Conservation (phyloP, 305 asterid genomes). For the Fraxinus sp. region DNA sequence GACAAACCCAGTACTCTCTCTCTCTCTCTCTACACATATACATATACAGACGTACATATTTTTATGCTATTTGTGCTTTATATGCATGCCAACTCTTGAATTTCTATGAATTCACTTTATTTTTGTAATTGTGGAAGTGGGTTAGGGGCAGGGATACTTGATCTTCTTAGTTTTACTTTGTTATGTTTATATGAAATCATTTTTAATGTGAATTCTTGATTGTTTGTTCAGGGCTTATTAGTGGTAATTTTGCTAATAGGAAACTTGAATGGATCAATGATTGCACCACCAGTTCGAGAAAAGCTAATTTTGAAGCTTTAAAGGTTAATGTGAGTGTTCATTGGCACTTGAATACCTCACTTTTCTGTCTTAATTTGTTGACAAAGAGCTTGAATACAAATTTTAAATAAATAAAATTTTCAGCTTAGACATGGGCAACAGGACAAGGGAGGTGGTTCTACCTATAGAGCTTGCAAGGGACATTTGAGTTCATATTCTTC, state of each 20-base stretch:
- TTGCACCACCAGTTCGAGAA: conserved; percentile 34
- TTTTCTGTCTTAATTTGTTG: conserved; percentile 1
- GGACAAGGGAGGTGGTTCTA: background rate
- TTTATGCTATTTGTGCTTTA: background rate
- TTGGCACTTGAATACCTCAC: background rate
- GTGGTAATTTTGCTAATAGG: conserved; percentile 27
- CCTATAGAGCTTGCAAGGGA: background rate
- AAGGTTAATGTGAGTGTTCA: conserved; percentile 41
- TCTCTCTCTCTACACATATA: background rate
- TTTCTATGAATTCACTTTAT: background rate
- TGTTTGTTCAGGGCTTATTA: conserved; percentile 36
- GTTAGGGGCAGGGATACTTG: background rate
- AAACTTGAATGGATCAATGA: conserved; percentile 44
- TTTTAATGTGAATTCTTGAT: conserved; percentile 12
- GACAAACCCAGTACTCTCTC: conserved; percentile 39
- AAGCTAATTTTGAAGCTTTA: conserved; percentile 35
- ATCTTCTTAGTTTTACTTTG: background rate
- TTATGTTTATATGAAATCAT: background rate
- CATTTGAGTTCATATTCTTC: background rate
- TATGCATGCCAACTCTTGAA: background rate
- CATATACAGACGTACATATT: background rate
- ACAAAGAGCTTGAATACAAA: background rate
- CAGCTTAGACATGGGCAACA: background rate
- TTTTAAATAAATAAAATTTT: background rate
- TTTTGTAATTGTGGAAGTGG: background rate